Conservation (phyloP, 768 basidiomycete genomes). For the Amanita fuliginea region DNA sequence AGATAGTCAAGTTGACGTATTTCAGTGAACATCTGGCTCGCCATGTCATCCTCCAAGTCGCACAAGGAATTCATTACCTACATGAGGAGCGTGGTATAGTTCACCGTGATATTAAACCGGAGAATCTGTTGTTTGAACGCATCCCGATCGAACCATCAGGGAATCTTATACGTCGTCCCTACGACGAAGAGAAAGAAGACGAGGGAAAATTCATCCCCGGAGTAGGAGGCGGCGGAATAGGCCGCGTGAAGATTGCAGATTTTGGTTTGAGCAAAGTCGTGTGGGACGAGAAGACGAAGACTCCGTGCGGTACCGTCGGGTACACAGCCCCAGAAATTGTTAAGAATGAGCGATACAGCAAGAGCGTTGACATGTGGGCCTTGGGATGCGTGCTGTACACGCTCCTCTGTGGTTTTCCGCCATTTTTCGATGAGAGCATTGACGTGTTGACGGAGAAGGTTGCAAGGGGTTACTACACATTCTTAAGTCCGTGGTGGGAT, state of each 20-base stretch:
- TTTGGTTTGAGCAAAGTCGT: constrained; percentile 96
- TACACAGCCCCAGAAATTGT: constrained; percentile 99
- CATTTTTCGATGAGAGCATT: constrained; percentile 99
- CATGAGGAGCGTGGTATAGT: constrained; percentile 98
- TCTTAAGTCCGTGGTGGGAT: constrained; percentile 99
- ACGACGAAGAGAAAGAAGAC: constrained; percentile 97
- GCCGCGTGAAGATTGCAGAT: constrained; percentile 96
- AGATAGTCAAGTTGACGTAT: constrained; percentile 98
- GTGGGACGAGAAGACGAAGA: constrained; percentile 99
- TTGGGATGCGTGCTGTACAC: constrained; percentile 99
- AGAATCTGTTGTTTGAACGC: constrained; percentile 88
- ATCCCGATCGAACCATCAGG: constrained; percentile 89
- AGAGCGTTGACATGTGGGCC: constrained; percentile 99
- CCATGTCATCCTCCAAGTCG: constrained; percentile 95
- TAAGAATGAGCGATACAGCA: constrained; percentile 94
- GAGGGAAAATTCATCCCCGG: constrained; percentile 93
- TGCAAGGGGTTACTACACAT: constrained; percentile 94
- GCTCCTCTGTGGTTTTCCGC: constrained; percentile 91
- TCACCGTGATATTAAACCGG: constrained; percentile 98
- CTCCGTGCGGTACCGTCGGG: constrained; percentile 98
- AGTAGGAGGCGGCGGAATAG: constrained; percentile 93
- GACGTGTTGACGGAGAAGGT: constrained; percentile 98
- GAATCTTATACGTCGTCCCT: constrained; percentile 63
- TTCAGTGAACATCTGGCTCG: constrained; percentile 96
- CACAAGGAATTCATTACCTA: constrained; percentile 85